phyloP scores from a whole-genome alignment of 139 green algal genomes.

The Chlorella sp. region DNA sequence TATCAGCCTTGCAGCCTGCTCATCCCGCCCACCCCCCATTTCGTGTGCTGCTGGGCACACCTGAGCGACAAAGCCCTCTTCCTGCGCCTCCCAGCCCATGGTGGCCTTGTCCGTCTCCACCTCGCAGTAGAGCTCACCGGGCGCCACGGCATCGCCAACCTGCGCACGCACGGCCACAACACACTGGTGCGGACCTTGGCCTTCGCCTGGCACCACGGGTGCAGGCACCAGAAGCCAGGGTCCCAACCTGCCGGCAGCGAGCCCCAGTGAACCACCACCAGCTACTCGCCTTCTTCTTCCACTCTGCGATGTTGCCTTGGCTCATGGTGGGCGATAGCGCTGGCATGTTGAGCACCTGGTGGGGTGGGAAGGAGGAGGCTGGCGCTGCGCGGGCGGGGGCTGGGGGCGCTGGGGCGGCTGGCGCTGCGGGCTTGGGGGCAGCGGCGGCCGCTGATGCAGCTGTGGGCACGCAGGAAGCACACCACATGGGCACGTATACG shows the following conservation, averaged over 20 bases:
- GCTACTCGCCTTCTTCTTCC: conserved; percentile 86
- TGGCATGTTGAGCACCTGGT: conserved; percentile 79
- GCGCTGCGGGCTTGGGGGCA: background rate
- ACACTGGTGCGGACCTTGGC: no score
- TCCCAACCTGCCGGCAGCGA: no score
- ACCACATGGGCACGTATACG: no score
- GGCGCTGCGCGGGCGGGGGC: no score
- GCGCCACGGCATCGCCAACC: conserved; percentile 33
- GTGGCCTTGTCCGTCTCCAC: conserved; percentile 97
- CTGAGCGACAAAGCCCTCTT: conserved; percentile 83
- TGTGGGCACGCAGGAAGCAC: no score
- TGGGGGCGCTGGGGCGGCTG: no score
- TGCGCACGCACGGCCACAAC: conserved; percentile 11
- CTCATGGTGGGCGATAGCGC: conserved; percentile 93
- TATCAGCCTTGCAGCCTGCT: no score
- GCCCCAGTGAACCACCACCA: no score
- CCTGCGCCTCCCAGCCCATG: conserved; percentile 90
- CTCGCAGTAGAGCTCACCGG: conserved; percentile 86
- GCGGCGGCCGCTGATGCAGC: background rate
- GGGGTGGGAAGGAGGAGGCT: conserved; percentile 24
- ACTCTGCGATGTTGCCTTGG: conserved; percentile 84
- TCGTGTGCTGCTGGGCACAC: conserved; percentile 1
- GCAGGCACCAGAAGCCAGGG: no score
- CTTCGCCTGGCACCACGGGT: no score
- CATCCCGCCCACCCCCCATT: no score